Base-by-base conservation (phyloP, 352 stramenopile species). In the Phytophthora pistaciae region DNA sequence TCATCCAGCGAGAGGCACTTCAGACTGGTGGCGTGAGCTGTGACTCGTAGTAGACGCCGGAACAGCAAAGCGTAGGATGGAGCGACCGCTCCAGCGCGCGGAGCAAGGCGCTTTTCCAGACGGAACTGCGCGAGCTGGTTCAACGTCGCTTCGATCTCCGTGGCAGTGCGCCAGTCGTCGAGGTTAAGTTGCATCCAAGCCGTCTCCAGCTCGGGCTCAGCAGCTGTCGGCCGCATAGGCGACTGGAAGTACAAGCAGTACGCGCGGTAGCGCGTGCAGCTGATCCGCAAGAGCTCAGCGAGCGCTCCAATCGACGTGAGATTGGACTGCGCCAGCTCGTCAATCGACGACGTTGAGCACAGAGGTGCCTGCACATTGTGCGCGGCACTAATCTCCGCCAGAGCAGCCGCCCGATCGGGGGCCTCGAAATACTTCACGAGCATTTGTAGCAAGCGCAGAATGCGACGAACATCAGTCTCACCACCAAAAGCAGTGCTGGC, bases 111-210 rank as follows among this genome's bases (percentile, higher is more conserved):
- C 21, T 80, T 42, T 53, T 80, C 72, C 11, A 82, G 58, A 50
- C 64, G 61, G 42, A 82, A 74, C 36, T 77, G 75, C 3, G 5
- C 25, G 3, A 82, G 48, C 33, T 79, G 74, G 56, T 69, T 68
- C 42, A 82, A 46, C 54, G 79, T 42, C 6, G 75, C 75, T 55
- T 83, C 75, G 10, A 83, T 36, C 49, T 83, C 75, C n/a, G 59
- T 59, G n/a, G 53, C 70, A 33, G 72, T 74, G 11, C 42, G 50
- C 75, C 72, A 82, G 49, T 78, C 72, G 5, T 79, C 61, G 18
- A 54, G 54, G 11, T 48, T 58, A 36, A 82, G 68, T 21, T 82
- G 68, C 33, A 31, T 63, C 75, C 75, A 82, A 11, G 66, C 49
- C 2, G 33, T 38, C 60, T 78, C 72, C 3, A 71, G 10, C 46